A percentile compares a stretch with the other conserved stretches of the same genome.
Evolutionary conservation across 306 rosid genomes (phyloP).

Genomic region (Rubus idaeus): DNA sequence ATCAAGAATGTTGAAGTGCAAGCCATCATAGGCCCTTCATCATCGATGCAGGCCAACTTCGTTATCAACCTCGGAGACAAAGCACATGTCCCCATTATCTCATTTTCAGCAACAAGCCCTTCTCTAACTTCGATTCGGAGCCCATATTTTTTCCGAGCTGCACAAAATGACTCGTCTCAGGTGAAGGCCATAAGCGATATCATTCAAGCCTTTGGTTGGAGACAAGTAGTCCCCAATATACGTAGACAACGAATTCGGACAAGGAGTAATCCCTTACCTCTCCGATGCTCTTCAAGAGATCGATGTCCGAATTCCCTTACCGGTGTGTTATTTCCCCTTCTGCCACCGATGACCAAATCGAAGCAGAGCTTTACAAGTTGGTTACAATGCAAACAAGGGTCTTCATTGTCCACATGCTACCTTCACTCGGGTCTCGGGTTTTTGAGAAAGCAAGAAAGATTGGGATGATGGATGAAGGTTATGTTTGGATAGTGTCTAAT

Average conservation of each 20-base stretch:
- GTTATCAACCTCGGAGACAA: conserved; percentile 2
- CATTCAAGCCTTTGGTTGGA: conserved; percentile 14
- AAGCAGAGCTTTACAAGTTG: conserved; percentile 8
- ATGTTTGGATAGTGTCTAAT: neutral
- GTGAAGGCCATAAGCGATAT: neutral
- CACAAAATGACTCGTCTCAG: conserved; percentile 2
- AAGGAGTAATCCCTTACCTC: conserved; percentile 1
- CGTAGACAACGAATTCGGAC: neutral
- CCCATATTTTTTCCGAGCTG: neutral
- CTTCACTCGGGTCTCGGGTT: neutral
- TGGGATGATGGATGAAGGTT: conserved; percentile 3
- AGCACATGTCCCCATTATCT: neutral
- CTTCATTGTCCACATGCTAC: neutral
- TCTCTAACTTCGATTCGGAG: neutral
- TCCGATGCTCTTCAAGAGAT: conserved; percentile 2
- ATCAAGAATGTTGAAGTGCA: conserved; percentile 9
- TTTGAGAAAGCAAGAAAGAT: neutral
- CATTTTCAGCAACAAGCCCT: conserved; percentile 3
- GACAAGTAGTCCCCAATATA: conserved; percentile 5
- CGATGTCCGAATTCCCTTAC: conserved; percentile 5
- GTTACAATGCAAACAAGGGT: conserved; percentile 6
- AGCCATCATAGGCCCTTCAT: conserved; percentile 1
- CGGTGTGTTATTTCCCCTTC: neutral
- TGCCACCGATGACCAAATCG: neutral
- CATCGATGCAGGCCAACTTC: conserved; percentile 1